Conservation (phyloP, 306 rosid genomes). For the Luffa acutangula region DNA sequence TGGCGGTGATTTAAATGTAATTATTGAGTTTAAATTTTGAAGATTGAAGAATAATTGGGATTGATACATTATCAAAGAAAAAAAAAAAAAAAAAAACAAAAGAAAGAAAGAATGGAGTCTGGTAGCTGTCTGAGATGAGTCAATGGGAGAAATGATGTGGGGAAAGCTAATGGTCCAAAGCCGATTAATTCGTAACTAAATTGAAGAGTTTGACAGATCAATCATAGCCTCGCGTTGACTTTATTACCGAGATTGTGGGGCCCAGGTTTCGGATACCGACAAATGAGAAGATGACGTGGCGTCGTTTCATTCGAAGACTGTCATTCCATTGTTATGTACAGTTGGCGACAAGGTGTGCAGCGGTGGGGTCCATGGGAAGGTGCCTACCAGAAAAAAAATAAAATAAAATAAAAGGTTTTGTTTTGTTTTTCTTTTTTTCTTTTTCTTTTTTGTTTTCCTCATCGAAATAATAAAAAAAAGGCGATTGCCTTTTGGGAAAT, state of each 20-base stretch:
- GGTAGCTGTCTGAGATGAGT: neutral
- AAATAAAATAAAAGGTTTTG: neutral
- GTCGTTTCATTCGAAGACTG: neutral
- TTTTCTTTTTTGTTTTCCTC: neutral
- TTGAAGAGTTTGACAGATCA: constrained; percentile 21
- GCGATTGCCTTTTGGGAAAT: constrained; percentile 4
- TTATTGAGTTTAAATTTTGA: neutral
- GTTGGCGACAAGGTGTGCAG: constrained; percentile 9
- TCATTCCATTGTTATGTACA: constrained; percentile 5
- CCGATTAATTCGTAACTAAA: constrained; percentile 15
- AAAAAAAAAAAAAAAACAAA: neutral
- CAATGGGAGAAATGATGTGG: constrained; percentile 5
- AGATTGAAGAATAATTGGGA: neutral
- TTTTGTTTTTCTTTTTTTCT: neutral
- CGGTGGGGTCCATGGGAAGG: neutral
- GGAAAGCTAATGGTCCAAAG: constrained; percentile 9
- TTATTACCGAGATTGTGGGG: neutral
- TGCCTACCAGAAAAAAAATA: neutral
- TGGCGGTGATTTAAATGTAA: neutral
- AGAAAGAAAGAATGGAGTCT: neutral
- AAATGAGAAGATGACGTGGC: neutral
- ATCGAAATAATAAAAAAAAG: neutral
- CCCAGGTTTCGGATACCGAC: constrained; percentile 1
- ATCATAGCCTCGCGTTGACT: constrained; percentile 29
- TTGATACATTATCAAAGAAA: neutral